These are phyloP conservation scores for Xylariaceae sp. DNA, from an alignment of 2,329 filamentous ascomycete genomes.

Conservation along the genomic window DNA sequence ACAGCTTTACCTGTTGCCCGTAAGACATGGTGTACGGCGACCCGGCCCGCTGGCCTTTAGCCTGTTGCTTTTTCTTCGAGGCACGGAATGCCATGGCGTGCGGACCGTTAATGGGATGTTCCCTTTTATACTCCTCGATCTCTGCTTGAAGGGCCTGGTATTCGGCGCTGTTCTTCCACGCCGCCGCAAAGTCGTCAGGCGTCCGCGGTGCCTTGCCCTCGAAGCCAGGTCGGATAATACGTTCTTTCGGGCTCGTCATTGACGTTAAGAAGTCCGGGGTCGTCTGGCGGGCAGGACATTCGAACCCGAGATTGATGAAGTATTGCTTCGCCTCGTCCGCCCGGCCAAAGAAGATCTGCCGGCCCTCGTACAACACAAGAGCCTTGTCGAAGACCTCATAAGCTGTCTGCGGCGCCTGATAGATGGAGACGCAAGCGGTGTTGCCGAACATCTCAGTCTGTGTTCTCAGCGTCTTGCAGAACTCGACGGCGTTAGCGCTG, in stretches of 20 bases:
- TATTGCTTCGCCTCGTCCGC: slow-evolving; percentile 64
- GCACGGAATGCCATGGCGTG: slow-evolving; percentile 60
- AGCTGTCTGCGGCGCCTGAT: slow-evolving; percentile 66
- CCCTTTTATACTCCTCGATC: slow-evolving; percentile 58
- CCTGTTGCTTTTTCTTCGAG: slow-evolving; percentile 57
- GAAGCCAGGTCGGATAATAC: slow-evolving; percentile 57
- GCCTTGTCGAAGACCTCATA: slow-evolving; percentile 69
- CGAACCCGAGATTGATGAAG: slow-evolving; percentile 68
- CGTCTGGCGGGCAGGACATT: slow-evolving; percentile 67
- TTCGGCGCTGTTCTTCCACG: slow-evolving; percentile 59
- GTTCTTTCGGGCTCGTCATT: slow-evolving; percentile 64
- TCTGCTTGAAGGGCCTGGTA: slow-evolving; percentile 55
- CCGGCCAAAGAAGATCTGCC: slow-evolving; percentile 66
- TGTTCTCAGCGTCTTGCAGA: slow-evolving; percentile 67
- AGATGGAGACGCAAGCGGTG: slow-evolving; percentile 73
- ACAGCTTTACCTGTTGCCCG: slow-evolving; percentile 74
- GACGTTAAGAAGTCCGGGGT: slow-evolving; percentile 74
- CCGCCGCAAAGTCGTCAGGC: slow-evolving; percentile 62
- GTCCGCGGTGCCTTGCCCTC: slow-evolving; percentile 60
- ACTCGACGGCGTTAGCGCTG: slow-evolving; percentile 75
- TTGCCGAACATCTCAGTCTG: slow-evolving; percentile 68
- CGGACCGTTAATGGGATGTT: slow-evolving; percentile 57
- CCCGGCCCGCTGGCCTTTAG: slow-evolving; percentile 61
- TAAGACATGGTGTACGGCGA: slow-evolving; percentile 86
- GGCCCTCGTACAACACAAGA: slow-evolving; percentile 60